Base-by-base conservation (phyloP, 2,329 filamentous ascomycete species). In the Raffaelea deltoideospora region DNA sequence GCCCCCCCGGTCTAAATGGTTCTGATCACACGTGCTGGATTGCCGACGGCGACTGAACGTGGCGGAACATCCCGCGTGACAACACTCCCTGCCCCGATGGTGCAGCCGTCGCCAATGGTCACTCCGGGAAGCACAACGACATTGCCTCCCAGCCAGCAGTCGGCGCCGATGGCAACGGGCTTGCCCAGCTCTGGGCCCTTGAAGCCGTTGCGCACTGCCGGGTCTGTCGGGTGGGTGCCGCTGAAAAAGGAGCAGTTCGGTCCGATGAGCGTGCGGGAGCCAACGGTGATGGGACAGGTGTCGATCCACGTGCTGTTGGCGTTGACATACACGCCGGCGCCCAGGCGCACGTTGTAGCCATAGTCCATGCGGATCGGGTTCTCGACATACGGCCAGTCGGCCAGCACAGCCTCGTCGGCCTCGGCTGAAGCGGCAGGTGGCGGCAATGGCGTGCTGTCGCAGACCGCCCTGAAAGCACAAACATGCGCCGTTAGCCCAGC, bases 61-160 rank as follows among this genome's bases (percentile, higher is more conserved):
- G 69, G 65, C 5, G 72, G 66, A n/a, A 83, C 69, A 53, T 79
- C 64, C 58, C 79, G 90, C 3, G 82, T 90, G 19, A 93, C 84
- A 4, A 92, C 81, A 51, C 78, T 84, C 1, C 79, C 83, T 2
- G 86, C 85, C 1, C 83, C 86, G 41, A 93, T 67, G 0, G 77
- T 81, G 5, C 63, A 66, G 0, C 85, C 84, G 37, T 68, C 65
- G 0, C 86, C 85, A 44, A 93, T 79, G 1, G 69, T 87, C 19
- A 93, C 75, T 0, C 85, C 85, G 0, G 82, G 75, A 31, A 87
- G 59, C 15, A 93, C 70, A 18, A 65, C 72, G 5, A 74, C 75
- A 49, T 76, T 78, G 0, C 80, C 80, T 1, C 77, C 81, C 22
- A 88, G 57, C 82, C 82, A 85, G 56, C 81, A 82, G 58, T 93